A percentile compares a stretch with the other conserved stretches of the same genome.
phyloP scores from a whole-genome alignment of 1,139 yeast species.

The Saccharomyces hybrid region DNA sequence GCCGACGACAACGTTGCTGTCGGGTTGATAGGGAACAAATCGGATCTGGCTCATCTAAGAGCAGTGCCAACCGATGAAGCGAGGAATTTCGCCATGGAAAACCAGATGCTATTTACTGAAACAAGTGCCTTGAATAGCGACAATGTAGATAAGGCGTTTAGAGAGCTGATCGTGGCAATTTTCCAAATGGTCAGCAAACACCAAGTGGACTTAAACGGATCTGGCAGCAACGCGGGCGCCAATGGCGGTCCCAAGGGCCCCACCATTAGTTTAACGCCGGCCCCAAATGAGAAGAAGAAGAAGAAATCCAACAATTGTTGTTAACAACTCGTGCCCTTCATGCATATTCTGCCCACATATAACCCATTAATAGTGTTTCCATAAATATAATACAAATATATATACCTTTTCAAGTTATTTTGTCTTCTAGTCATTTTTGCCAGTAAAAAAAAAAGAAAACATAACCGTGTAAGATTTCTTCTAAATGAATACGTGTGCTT shows the following conservation, averaged over 20 bases:
- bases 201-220: constrained; percentile 68
- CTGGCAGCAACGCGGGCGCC: constrained; percentile 34
- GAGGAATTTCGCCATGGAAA: constrained; percentile 88
- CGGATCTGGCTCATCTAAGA: constrained; percentile 89
- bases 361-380: not conserved
- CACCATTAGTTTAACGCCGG: constrained; percentile 87
- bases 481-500: no score
- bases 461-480: no score
- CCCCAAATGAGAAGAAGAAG: constrained; percentile 71
- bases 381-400: not conserved
- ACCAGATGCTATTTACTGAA: constrained; percentile 85
- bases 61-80: constrained; percentile 99
- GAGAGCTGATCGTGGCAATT: constrained; percentile 83
- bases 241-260: constrained; percentile 54
- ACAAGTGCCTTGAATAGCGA: constrained; percentile 95
- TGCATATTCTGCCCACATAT: constrained; percentile 1
- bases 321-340: constrained; percentile 27
- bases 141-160: constrained; percentile 91
- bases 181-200: constrained; percentile 88
- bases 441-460: no score
- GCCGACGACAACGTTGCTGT: constrained; percentile 96
- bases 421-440: no score
- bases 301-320: constrained; percentile 59
- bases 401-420: not conserved
- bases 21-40: constrained; percentile 93